Base-by-base conservation (phyloP, 805 yeast genomes). In the Metahyphopichia silvanorum region DNA sequence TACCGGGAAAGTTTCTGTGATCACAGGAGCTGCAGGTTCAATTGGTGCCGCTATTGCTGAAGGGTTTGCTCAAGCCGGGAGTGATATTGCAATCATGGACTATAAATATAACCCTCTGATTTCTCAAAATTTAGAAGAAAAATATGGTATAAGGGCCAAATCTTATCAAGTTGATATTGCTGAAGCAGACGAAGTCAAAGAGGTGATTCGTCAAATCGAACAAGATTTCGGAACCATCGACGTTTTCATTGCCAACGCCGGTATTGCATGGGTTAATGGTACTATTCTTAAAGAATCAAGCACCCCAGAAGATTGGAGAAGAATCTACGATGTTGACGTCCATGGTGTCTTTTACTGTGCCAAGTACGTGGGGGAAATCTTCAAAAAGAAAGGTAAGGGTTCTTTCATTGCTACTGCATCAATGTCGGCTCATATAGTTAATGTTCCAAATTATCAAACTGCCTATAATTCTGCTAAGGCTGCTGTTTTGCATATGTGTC, bases 11-110 rank as follows among this genome's bases (percentile, higher is more conserved):
- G 82, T 80, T 11, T 91, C 94, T 17, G 77, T 85, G 3, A 75
- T 86, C 37, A 83, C 94, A n/a, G 95, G 95, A 28, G 84, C 86
- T 9, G 79, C 89, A 12, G 70, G 82, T 29, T 95, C 95, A 21
- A 86, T 86, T 43, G 95, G 95, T n/a, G 74, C 58, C 45, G 86
- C 85, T 4, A 83, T 84, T 21, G 94, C 94, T 27, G 84, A 78
- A 56, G 89, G 87, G 2, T 85, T 69, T 49, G 83, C 88, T 31
- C 91, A 85, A 61, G 91, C 91, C 4, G 95, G 95, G 32, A 94
- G 94, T 7, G 82, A 82, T 41, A 76, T 87, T 15, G 70, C 70
- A 16, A 60, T 66, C 33, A 66, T 71, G 72, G 66, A 66, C 52
- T 66, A 66, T 47, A 57, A 51, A 21, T 77, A 82, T 8, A 74